Evolutionary conservation across 768 basidiomycete species (phyloP).

Genomic region (Amanita pallidorosea): DNA sequence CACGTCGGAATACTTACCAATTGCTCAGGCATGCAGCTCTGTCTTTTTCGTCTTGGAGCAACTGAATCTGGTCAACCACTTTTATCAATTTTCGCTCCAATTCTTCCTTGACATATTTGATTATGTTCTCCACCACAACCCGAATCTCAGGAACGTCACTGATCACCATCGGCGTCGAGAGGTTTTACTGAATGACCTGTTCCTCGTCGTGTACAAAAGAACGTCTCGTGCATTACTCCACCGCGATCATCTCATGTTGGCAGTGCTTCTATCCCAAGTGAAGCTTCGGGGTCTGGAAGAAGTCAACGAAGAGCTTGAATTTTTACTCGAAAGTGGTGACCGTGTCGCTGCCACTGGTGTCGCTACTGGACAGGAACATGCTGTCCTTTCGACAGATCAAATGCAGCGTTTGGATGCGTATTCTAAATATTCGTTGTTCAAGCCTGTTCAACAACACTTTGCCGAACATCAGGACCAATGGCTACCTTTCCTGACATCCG

Average conservation of each 20-base stretch:
- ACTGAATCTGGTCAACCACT: constrained; percentile 87
- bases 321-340: constrained; percentile 84
- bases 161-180: constrained; percentile 67
- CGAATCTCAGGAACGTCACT: constrained; percentile 70
- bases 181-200: constrained; percentile 80
- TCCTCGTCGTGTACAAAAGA: constrained; percentile 78
- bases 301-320: constrained; percentile 78
- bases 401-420: constrained; percentile 56
- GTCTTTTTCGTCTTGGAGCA: constrained; percentile 97
- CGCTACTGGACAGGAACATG: constrained; percentile 23
- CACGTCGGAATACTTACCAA: constrained; percentile 85
- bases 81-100: constrained; percentile 95
- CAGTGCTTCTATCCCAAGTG: constrained; percentile 82
- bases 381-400: constrained; percentile 60
- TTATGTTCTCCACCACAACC: constrained; percentile 86
- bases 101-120: constrained; percentile 99
- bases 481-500: constrained; percentile 59
- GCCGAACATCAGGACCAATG: constrained; percentile 54
- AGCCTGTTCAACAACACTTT: constrained; percentile 58
- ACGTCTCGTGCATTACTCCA: constrained; percentile 87
- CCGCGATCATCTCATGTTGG: constrained; percentile 84
- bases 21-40: constrained; percentile 93
- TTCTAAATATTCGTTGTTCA: constrained; percentile 67
- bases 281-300: constrained; percentile 75
- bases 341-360: constrained; percentile 29